These are phyloP conservation scores for Austroboletus festivus DNA, from an alignment of 768 basidiomycete genomes.

Conservation along the genomic window DNA sequence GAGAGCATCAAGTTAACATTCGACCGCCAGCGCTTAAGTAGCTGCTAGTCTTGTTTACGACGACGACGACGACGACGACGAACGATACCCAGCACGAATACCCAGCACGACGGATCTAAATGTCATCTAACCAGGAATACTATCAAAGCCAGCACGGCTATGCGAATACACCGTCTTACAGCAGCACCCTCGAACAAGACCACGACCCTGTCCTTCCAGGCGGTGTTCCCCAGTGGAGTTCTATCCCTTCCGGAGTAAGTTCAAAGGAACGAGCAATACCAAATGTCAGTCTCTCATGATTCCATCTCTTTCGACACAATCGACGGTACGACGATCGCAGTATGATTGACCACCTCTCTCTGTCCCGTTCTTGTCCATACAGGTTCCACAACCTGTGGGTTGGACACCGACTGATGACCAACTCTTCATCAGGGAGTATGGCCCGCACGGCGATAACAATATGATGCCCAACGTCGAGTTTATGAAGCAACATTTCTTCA, in stretches of 20 bases:
- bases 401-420: conserved; percentile 68
- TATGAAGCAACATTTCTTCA: conserved; percentile 86
- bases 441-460: conserved; percentile 34
- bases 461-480: conserved; percentile 72
- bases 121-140: conserved; percentile 27
- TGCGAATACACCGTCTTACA: conserved; percentile 11
- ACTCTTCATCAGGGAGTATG: conserved; percentile 55
- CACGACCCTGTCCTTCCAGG: conserved; percentile 28
- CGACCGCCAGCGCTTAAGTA: conserved; percentile 7
- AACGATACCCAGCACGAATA: conserved; percentile 19
- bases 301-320: conserved; percentile 4
- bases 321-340: conserved; percentile 21
- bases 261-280: conserved; percentile 31
- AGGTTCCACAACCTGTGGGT: conserved; percentile 71
- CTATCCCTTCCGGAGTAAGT: conserved; percentile 16
- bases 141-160: conserved; percentile 16
- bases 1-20: conserved; percentile 1
- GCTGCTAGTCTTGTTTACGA: background rate
- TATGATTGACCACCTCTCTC: conserved; percentile 25
- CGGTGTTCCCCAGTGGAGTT: conserved; percentile 25
- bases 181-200: conserved; percentile 23
- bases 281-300: conserved; percentile 30
- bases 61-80: conserved; percentile 3
- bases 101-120: conserved; percentile 15
- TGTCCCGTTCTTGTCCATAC: conserved; percentile 14